Conservation (phyloP, 2,329 filamentous ascomycete species). For the Penicillium palitans region DNA sequence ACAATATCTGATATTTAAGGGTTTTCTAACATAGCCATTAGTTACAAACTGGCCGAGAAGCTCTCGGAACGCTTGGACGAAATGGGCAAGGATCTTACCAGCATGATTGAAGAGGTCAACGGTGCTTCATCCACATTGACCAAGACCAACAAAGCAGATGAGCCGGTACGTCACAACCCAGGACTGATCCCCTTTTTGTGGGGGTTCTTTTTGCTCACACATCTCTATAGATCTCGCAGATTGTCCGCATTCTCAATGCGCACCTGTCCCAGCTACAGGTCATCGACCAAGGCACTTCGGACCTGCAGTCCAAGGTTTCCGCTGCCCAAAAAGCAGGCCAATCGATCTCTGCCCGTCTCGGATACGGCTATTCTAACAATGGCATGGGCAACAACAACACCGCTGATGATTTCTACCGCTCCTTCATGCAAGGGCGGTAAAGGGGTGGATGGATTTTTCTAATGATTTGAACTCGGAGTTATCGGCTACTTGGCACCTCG, state of each 20-base stretch:
- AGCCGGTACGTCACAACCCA: slow-evolving; percentile 65
- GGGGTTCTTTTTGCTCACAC: slow-evolving; percentile 13
- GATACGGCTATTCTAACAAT: slow-evolving; percentile 39
- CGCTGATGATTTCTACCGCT: slow-evolving; percentile 87
- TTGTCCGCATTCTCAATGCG: slow-evolving; percentile 90
- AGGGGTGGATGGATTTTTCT: slow-evolving; percentile 32
- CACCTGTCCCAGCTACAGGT: slow-evolving; percentile 90
- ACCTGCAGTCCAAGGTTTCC: slow-evolving; percentile 77
- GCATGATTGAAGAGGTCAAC: slow-evolving; percentile 99
- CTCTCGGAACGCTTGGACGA: slow-evolving; percentile 87
- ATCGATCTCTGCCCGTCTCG: slow-evolving; percentile 46
- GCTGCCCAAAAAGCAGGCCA: slow-evolving; percentile 78
- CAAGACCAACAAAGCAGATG: slow-evolving; percentile 85
- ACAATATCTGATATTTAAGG: neutral
- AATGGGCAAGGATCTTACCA: slow-evolving; percentile 86
- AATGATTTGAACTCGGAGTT: slow-evolving; percentile 30
- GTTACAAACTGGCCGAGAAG: slow-evolving; percentile 89
- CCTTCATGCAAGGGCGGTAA: slow-evolving; percentile 74
- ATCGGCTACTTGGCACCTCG: slow-evolving; percentile 20
- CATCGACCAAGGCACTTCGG: slow-evolving; percentile 82
- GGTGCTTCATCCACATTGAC: slow-evolving; percentile 82
- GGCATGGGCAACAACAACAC: slow-evolving; percentile 57
- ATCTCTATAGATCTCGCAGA: slow-evolving; percentile 73
- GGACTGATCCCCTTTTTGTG: slow-evolving; percentile 17
- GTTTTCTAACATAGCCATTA: slow-evolving; percentile 33